Evolutionary conservation across 176 grass and related monocot genomes (phyloP), one percentile per base, ranked within the genome.

Genomic region (Carex kokanica): DNA sequence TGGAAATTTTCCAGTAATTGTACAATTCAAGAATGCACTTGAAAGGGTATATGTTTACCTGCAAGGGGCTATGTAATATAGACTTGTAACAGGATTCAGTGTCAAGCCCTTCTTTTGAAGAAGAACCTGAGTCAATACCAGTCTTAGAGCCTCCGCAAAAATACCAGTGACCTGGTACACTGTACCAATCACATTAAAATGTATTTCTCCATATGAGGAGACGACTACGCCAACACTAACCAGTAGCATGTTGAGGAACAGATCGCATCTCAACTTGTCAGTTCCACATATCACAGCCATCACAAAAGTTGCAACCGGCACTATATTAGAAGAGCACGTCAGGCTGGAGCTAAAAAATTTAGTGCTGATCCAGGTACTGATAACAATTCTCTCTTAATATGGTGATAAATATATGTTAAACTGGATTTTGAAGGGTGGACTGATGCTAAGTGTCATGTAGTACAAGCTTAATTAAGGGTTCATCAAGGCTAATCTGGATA

Each of bases 11-110:
- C 18, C 2, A 0, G 40, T 87, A 60, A 24, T 85, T 83, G 72
- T 66, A 79, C 81, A 80, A 24, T 63, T 64, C 16, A 77, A 65
- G 25, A 84, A 49, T 85, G 8, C 56, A 84, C 78, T 83, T 83
- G 62, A 81, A 65, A 88, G 13, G 80, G 68, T 85, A 83, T 83
- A 59, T 16, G 8, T 78, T 97, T 97, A 99, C 96, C 96, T 99
- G 93, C 96, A 99, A 64, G 96, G 96, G 15, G 96, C 96, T 86
- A 99, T 99, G 86, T 99, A 99, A 89, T 99, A 99, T 74, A 99
- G 62, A 85, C 96, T 99, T 86, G 93, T 99, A 65, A 99, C 89
- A 90, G 96, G 96, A 82, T 99, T 99, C 77, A 99, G 80, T 29
- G 89, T 95, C 87, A 99, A 92, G 3, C 96, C 93, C 85, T 99